These are phyloP conservation scores for Helicostylum pulchrum DNA, from an alignment of 192 early-diverging fungal genomes.

Conservation along the genomic window DNA sequence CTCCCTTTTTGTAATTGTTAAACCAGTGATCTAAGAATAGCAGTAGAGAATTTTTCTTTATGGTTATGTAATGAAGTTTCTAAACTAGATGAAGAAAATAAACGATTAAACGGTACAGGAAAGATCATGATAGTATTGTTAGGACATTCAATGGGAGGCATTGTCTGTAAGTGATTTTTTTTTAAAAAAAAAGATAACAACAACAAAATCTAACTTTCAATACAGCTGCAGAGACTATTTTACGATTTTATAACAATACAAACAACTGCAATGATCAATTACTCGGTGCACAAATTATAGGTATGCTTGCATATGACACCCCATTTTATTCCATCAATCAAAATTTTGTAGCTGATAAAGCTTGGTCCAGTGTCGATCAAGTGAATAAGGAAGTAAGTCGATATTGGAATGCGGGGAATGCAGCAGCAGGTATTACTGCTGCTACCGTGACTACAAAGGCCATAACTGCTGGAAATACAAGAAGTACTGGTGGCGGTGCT, in stretches of 20 bases:
- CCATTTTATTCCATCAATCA: conserved; percentile 52
- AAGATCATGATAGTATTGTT: conserved; percentile 21
- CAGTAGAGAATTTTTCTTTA: conserved; percentile 42
- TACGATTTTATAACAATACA: conserved; percentile 22
- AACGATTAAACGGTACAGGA: conserved; percentile 8
- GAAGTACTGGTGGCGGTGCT: neutral
- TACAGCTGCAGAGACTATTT: conserved; percentile 51
- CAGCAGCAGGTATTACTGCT: neutral
- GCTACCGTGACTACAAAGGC: neutral
- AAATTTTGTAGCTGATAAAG: conserved; percentile 37
- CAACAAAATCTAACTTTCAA: neutral
- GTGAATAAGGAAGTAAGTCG: conserved; percentile 24
- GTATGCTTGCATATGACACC: conserved; percentile 54
- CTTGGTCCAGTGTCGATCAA: conserved; percentile 34
- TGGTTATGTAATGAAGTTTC: conserved; percentile 47
- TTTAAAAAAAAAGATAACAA: neutral
- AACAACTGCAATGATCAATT: neutral
- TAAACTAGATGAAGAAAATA: conserved; percentile 26
- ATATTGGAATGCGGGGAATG: neutral
- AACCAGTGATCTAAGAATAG: conserved; percentile 29
- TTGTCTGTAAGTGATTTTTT: conserved; percentile 54
- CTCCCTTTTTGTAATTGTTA: too few relatives aligned
- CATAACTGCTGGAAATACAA: neutral
- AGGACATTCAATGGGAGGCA: conserved; percentile 58
- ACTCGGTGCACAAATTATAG: conserved; percentile 35